phyloP scores from a whole-genome alignment of 345 rosid species.

The Tarenaya hassleriana region DNA sequence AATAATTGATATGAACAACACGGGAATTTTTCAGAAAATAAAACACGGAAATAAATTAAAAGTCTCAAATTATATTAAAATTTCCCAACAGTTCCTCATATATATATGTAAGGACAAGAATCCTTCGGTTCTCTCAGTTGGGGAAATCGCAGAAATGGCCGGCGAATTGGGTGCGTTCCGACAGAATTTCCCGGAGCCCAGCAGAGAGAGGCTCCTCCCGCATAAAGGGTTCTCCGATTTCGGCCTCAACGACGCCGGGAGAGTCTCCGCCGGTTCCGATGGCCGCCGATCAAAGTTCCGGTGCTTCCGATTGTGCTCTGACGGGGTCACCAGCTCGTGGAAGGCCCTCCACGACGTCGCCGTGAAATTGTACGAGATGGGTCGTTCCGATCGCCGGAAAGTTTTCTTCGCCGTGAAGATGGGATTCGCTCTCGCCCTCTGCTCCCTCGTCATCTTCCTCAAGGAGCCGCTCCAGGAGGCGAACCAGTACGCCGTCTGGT shows the following conservation, averaged over 20 bases:
- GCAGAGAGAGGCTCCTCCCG: constrained; percentile 55
- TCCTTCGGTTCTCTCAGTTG: no score
- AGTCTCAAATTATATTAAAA: no score
- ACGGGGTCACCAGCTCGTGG: constrained; percentile 37
- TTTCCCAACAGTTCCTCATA: no score
- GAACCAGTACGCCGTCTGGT: constrained; percentile 79
- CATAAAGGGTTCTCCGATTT: constrained; percentile 51
- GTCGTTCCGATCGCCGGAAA: constrained; percentile 69
- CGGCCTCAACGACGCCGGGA: constrained; percentile 34
- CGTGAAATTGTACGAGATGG: constrained; percentile 55
- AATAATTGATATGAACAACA: no score
- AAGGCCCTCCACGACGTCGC: constrained; percentile 21
- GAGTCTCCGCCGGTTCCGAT: constrained; percentile 7
- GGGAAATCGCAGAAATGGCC: constrained; percentile 26
- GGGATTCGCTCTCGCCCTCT: constrained; percentile 61
- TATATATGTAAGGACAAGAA: no score
- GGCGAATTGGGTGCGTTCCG: constrained; percentile 32
- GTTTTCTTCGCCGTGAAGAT: constrained; percentile 53
- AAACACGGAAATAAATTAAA: no score
- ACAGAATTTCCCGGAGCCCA: constrained; percentile 36
- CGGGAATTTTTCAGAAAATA: no score
- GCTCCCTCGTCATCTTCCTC: constrained; percentile 54
- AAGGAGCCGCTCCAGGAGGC: constrained; percentile 47
- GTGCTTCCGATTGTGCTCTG: constrained; percentile 42
- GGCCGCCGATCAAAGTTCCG: constrained; percentile 29